These are phyloP conservation scores for Lathyrus aphaca DNA, from an alignment of 306 rosid genomes.

Conservation along the genomic window DNA sequence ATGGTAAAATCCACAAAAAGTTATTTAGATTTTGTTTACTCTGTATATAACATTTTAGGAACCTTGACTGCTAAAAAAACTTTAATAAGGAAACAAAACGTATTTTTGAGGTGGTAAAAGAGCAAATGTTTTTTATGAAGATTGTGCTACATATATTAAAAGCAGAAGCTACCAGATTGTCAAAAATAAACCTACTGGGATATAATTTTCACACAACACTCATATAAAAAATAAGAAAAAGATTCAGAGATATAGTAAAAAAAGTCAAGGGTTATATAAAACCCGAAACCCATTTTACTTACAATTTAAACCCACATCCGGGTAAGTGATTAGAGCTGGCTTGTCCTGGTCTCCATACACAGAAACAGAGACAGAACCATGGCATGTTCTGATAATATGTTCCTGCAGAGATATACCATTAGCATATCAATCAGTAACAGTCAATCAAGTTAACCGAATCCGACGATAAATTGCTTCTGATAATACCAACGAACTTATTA, in stretches of 20 bases:
- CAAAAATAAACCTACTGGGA: conserved; percentile 13
- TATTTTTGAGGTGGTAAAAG: not conserved
- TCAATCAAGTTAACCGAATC: conserved; percentile 28
- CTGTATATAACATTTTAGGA: conserved; percentile 20
- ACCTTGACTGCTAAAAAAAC: not conserved
- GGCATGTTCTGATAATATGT: conserved; percentile 68
- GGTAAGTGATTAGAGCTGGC: conserved; percentile 92
- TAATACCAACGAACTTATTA: conserved; percentile 7
- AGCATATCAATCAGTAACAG: conserved; percentile 26
- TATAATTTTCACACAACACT: not conserved
- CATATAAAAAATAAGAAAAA: conserved; percentile 1
- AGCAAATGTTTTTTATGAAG: not conserved
- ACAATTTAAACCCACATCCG: conserved; percentile 94
- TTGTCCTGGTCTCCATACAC: conserved; percentile 93
- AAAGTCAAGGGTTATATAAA: conserved; percentile 5
- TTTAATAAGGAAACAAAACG: not conserved
- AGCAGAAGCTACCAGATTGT: not conserved
- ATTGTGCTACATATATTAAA: conserved; percentile 7
- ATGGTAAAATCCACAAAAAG: not conserved
- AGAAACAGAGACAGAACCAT: conserved; percentile 74
- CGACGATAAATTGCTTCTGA: not conserved
- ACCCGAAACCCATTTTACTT: conserved; percentile 43
- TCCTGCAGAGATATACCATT: conserved; percentile 63
- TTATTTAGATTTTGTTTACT: conserved; percentile 16
- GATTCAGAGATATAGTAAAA: conserved; percentile 2